Evolutionary conservation across 2,329 filamentous ascomycete genomes (phyloP), one percentile per base, ranked within the genome.

Genomic region (Rutstroemia sp.): DNA sequence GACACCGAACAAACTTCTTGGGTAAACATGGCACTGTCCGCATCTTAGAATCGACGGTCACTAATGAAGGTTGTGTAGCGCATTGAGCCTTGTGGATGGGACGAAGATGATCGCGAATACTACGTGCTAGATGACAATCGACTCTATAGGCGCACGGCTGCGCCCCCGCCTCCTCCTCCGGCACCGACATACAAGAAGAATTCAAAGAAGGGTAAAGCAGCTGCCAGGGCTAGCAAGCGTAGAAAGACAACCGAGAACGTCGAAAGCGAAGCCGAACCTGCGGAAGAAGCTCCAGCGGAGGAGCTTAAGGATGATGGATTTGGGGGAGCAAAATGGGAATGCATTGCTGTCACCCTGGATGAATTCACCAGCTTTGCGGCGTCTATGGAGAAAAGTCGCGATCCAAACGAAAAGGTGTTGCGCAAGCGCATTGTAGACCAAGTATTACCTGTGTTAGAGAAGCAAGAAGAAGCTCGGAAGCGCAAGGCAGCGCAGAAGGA

Each of bases 61-160:
- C 59, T 67, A 57, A 66, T 30, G 49, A n/a, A 16, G 19, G 36
- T 19, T 4, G 27, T 16, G 55, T 53, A 87, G 84, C 77, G 84
- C 58, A 90, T 94, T 63, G 88, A 92, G 66, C 87, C 88, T 0
- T 85, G 87, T 60, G 94, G 94, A 9, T 97, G 90, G 84, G 94
- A 99, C 70, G 79, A 83, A 21, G 79, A 96, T 48, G 92, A 95
- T 61, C 86, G 90, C 39, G 85, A 84, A 38, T 95, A 97, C 69
- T 95, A 87, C 67, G 86, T 97, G 3, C 80, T 99, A 3, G 92
- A 97, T 65, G 94, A 99, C 69, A 95, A 96, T 65, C 83, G 94
- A 60, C 77, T 99, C 44, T 99, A 99, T 70, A 88, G 92, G 56
- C 79, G 87, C 59, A 90, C 88, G n/a, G 89, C 95, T 58, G 80